These are phyloP conservation scores for Colletotrichum lentis DNA, from an alignment of 2,329 filamentous ascomycete genomes.

Conservation along the genomic window DNA sequence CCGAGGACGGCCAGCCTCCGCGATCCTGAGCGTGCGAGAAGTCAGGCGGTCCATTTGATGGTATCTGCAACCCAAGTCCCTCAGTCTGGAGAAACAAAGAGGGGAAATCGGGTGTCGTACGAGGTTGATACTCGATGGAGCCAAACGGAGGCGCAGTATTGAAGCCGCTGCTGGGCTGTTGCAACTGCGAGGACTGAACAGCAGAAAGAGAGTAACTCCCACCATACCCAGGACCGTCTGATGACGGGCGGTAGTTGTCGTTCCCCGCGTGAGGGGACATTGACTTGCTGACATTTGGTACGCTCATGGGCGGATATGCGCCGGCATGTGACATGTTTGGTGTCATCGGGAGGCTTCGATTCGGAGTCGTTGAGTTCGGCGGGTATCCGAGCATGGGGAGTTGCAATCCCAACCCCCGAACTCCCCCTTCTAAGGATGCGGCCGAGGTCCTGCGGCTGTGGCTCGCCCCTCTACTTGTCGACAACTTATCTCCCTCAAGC, in stretches of 20 bases:
- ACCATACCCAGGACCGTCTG: slow-evolving; percentile 31
- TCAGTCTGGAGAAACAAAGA: slow-evolving; percentile 34
- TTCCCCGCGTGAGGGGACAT: slow-evolving; percentile 35
- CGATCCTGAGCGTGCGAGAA: slow-evolving; percentile 46
- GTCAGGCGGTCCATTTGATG: slow-evolving; percentile 32
- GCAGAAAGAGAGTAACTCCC: slow-evolving; percentile 33
- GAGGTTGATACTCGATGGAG: slow-evolving; percentile 35
- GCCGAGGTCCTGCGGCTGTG: slow-evolving; percentile 36
- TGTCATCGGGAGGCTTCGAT: slow-evolving; percentile 32
- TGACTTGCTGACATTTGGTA: slow-evolving; percentile 27
- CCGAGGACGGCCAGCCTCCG: slow-evolving; percentile 55
- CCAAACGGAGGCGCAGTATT: slow-evolving; percentile 24
- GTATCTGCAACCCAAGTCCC: slow-evolving; percentile 31
- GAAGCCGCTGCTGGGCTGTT: slow-evolving; percentile 27
- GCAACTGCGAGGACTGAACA: slow-evolving; percentile 23
- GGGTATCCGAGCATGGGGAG: slow-evolving; percentile 33
- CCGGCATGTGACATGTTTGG: slow-evolving; percentile 31
- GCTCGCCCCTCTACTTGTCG: slow-evolving; percentile 26
- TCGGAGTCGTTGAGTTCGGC: slow-evolving; percentile 22
- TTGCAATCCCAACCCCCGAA: slow-evolving; percentile 23
- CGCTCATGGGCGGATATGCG: slow-evolving; percentile 28
- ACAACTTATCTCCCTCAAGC: slow-evolving; percentile 36
- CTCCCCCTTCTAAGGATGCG: slow-evolving; percentile 31
- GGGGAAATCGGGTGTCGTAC: slow-evolving; percentile 34
- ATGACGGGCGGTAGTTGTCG: slow-evolving; percentile 34